These are phyloP conservation scores for Casuarina cunninghamiana DNA, from an alignment of 306 rosid genomes.

Conservation along the genomic window DNA sequence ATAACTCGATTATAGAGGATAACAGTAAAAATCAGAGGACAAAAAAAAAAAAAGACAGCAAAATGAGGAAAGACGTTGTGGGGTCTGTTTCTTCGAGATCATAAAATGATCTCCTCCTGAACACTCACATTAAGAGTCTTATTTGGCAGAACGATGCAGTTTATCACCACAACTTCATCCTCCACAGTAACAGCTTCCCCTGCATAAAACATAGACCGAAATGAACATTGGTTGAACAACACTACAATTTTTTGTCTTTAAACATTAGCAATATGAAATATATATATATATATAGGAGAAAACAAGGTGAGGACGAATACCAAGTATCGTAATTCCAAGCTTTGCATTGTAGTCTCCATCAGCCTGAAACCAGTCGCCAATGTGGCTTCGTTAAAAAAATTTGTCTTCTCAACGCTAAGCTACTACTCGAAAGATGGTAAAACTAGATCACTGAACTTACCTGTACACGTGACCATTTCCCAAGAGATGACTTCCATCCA, in stretches of 20 bases:
- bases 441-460: slow-evolving; percentile 40
- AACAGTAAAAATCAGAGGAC: background rate
- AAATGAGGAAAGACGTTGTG: slow-evolving; percentile 11
- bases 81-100: slow-evolving; percentile 5
- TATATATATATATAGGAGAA: background rate
- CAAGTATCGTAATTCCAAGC: slow-evolving; percentile 85
- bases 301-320: slow-evolving; percentile 35
- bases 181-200: slow-evolving; percentile 90
- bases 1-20: background rate
- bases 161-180: slow-evolving; percentile 86
- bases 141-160: slow-evolving; percentile 89
- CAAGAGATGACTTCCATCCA: slow-evolving; percentile 94
- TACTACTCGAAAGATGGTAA: background rate
- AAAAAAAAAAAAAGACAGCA: background rate
- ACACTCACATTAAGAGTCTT: slow-evolving; percentile 87
- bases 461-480: slow-evolving; percentile 93
- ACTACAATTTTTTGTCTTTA: background rate
- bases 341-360: slow-evolving; percentile 82
- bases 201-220: slow-evolving; percentile 35
- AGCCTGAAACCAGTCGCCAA: slow-evolving; percentile 37
- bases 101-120: slow-evolving; percentile 88
- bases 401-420: too few relatives aligned
- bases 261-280: background rate
- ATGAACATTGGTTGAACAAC: slow-evolving; percentile 1
- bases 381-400: background rate